A percentile compares a stretch with the other conserved stretches of the same genome.
These are phyloP conservation scores for Coemansia sp. DNA, from an alignment of 192 early-diverging fungal genomes.

Conservation along the genomic window DNA sequence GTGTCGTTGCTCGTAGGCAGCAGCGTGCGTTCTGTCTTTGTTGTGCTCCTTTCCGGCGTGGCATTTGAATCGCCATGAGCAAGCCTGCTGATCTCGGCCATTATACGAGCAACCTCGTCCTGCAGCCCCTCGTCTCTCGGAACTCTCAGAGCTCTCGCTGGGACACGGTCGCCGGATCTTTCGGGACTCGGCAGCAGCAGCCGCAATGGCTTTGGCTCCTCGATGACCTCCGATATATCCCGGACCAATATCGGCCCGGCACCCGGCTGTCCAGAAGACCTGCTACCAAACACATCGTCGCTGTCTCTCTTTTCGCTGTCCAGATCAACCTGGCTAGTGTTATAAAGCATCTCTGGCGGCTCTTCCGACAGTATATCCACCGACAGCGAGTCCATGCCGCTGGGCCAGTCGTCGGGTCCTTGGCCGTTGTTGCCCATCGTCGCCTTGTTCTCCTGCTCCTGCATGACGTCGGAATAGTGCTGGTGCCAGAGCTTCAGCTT, in stretches of 20 bases:
- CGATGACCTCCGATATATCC: slow-evolving; percentile 11
- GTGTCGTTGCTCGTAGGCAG: neutral
- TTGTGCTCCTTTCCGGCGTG: neutral
- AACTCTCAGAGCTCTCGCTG: neutral
- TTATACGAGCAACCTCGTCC: slow-evolving; percentile 15
- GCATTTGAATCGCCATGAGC: neutral
- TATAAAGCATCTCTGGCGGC: neutral
- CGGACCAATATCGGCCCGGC: neutral
- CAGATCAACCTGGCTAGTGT: neutral
- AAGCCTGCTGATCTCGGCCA: slow-evolving; percentile 18
- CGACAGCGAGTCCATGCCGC: neutral
- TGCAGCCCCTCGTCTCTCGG: neutral
- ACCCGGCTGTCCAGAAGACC: neutral
- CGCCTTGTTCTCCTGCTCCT: neutral
- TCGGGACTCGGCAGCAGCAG: neutral
- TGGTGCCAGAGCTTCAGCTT: slow-evolving; percentile 41
- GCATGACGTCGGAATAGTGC: slow-evolving; percentile 21
- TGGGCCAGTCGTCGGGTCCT: neutral
- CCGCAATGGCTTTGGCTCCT: neutral
- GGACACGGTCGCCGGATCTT: neutral
- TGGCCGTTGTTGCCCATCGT: neutral
- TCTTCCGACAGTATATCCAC: neutral
- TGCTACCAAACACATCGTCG: neutral
- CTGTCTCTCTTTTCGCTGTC: neutral
- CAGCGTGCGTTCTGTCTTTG: neutral